Evolutionary conservation across 345 rosid genomes (phyloP).

Genomic region (Limnanthes douglasii): DNA sequence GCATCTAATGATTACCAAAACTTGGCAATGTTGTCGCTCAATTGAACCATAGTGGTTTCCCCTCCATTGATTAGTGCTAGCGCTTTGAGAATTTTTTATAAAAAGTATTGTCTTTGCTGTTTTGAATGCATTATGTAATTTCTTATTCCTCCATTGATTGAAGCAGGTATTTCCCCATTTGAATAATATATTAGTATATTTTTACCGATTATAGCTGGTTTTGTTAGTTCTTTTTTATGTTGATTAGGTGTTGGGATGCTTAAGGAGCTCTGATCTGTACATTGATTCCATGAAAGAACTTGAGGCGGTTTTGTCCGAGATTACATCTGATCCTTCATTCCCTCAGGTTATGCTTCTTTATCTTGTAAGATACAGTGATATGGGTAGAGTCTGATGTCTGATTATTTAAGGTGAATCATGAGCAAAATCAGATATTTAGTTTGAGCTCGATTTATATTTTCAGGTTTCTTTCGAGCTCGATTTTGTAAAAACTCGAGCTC

Average conservation of each 20-base stretch:
- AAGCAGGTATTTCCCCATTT: too few relatives aligned
- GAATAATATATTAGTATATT: neutral
- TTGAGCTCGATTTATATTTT: too few relatives aligned
- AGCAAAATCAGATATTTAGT: too few relatives aligned
- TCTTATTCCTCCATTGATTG: neutral
- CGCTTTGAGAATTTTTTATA: neutral
- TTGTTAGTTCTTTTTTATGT: neutral
- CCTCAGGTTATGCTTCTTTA: constrained; percentile 44
- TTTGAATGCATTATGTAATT: neutral
- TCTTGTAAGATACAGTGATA: too few relatives aligned
- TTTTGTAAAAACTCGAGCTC: too few relatives aligned
- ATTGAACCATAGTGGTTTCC: too few relatives aligned
- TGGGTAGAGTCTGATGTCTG: too few relatives aligned
- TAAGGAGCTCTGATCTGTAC: constrained; percentile 25
- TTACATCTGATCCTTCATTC: constrained; percentile 41
- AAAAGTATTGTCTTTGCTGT: neutral
- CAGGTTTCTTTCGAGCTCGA: neutral
- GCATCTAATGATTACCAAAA: too few relatives aligned
- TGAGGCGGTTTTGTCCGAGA: constrained; percentile 37
- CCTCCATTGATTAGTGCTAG: too few relatives aligned
- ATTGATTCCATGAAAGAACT: constrained; percentile 41
- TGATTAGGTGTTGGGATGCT: constrained; percentile 25
- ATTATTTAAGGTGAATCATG: too few relatives aligned
- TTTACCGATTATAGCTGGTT: neutral
- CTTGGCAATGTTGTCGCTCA: too few relatives aligned